Evolutionary conservation across 441 rosid species (phyloP).

Genomic region (Raphanus hybrid): DNA sequence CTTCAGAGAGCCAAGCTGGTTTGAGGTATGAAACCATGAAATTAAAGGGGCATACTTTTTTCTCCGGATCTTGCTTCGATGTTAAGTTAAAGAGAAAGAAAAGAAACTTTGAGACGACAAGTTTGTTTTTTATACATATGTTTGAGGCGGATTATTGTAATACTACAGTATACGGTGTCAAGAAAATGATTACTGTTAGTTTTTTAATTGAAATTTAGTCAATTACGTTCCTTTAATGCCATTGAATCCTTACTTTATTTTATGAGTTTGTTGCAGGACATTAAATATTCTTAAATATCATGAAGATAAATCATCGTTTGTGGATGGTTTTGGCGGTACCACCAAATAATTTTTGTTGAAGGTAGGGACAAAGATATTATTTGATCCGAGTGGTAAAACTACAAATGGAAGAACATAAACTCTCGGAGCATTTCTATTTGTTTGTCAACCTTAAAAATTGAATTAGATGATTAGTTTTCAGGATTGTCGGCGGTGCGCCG

Average conservation of each 20-base stretch:
- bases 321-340: constrained; percentile 12
- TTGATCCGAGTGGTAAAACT: not conserved
- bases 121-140: constrained; percentile 9
- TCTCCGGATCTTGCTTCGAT: constrained; percentile 40
- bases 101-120: constrained; percentile 39
- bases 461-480: not conserved
- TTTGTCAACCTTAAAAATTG: not conserved
- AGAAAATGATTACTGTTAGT: constrained; percentile 29
- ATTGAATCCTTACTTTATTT: constrained; percentile 11
- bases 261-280: not conserved
- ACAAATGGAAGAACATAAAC: not conserved
- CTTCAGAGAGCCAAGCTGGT: constrained; percentile 21
- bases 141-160: constrained; percentile 5
- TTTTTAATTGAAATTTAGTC: constrained; percentile 13
- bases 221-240: constrained; percentile 14
- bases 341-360: not conserved
- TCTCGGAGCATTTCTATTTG: not conserved
- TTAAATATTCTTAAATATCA: constrained; percentile 2
- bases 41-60: constrained; percentile 28
- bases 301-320: not conserved
- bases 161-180: not conserved
- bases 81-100: constrained; percentile 34
- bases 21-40: constrained; percentile 42
- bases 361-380: not conserved
- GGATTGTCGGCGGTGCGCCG: not conserved